Evolutionary conservation across 345 rosid genomes (phyloP).

Genomic region (Syzygium oleosum): DNA sequence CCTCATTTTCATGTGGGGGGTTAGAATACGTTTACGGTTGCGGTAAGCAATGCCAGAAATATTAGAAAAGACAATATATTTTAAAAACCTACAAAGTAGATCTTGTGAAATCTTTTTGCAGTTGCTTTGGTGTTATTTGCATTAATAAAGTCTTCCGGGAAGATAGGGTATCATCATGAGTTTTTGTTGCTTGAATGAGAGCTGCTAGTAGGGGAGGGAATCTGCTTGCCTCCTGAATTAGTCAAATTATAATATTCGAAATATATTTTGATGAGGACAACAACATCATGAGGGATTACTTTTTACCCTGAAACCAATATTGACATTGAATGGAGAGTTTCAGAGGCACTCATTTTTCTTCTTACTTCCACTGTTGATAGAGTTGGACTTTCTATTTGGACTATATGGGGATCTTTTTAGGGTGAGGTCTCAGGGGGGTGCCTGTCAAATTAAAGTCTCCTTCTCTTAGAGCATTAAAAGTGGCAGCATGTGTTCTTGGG

Average conservation of each 20-base stretch:
- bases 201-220: background rate
- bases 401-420: background rate
- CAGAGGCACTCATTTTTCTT: background rate
- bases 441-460: background rate
- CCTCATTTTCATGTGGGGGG: background rate
- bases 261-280: background rate
- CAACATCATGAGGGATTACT: background rate
- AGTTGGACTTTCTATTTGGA: background rate
- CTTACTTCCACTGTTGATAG: background rate
- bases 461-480: background rate
- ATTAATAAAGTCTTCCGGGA: background rate
- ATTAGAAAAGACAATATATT: background rate
- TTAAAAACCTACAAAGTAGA: background rate
- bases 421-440: background rate
- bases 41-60: background rate
- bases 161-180: background rate
- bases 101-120: background rate
- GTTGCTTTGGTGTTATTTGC: background rate
- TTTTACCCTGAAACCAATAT: background rate
- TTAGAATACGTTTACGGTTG: background rate
- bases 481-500: background rate
- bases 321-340: background rate
- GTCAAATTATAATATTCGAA: background rate
- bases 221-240: background rate
- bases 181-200: background rate